These are phyloP conservation scores for Moelleriella libera DNA, from an alignment of 2,329 filamentous ascomycete species.

Conservation along the genomic window DNA sequence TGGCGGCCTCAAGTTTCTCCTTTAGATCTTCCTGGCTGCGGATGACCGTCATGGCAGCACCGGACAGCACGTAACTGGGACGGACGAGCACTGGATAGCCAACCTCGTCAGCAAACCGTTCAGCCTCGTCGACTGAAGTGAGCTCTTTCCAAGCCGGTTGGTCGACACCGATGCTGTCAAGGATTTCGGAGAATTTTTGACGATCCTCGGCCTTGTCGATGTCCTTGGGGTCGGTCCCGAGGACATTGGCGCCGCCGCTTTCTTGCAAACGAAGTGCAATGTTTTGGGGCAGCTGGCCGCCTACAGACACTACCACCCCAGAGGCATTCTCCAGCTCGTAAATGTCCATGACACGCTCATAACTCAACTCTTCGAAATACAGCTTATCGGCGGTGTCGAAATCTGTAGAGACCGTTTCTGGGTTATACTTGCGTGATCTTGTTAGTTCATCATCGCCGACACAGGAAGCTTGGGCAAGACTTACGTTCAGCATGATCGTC, in stretches of 20 bases:
- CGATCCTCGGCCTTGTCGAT: constrained; percentile 98
- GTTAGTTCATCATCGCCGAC: not conserved
- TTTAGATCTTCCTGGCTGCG: constrained; percentile 76
- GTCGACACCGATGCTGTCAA: constrained; percentile 92
- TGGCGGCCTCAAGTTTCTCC: constrained; percentile 85
- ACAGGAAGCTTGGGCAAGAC: constrained; percentile 8
- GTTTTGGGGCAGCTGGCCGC: constrained; percentile 93
- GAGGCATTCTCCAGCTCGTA: constrained; percentile 80
- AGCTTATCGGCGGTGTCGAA: constrained; percentile 81
- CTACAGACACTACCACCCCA: constrained; percentile 89
- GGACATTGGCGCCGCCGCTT: constrained; percentile 73
- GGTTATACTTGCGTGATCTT: constrained; percentile 40
- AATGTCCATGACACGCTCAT: constrained; percentile 97
- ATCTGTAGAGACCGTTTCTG: constrained; percentile 72
- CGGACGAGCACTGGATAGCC: constrained; percentile 91
- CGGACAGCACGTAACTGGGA: constrained; percentile 89
- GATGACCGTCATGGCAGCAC: constrained; percentile 97
- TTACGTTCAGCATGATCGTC: constrained; percentile 90
- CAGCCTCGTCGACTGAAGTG: constrained; percentile 76
- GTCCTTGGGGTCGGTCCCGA: constrained; percentile 84
- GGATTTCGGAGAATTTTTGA: constrained; percentile 94
- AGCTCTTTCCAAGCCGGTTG: constrained; percentile 98
- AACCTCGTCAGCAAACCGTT: constrained; percentile 71
- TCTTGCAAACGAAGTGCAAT: constrained; percentile 92
- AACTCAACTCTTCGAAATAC: constrained; percentile 94